Percentiles rank a stretch among this genome's conserved stretches.
phyloP scores from a whole-genome alignment of 495 filamentous ascomycete genomes.

The Recurvomyces mirabilis region DNA sequence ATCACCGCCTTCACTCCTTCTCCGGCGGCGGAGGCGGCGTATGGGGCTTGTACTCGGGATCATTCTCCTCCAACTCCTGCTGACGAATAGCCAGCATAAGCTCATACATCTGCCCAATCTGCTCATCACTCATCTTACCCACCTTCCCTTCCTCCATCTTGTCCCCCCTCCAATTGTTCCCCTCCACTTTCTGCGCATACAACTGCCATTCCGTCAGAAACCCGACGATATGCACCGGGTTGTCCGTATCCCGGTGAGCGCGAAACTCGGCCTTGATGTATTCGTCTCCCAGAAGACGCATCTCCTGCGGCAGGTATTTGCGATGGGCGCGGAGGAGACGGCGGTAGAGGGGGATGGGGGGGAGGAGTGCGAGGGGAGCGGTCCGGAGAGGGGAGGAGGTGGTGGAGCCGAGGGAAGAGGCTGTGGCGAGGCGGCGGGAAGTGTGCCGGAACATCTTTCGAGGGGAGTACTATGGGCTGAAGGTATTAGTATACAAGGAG shows the following conservation, averaged over 20 bases:
- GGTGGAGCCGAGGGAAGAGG: slow-evolving; percentile 11
- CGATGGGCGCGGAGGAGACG: slow-evolving; percentile 78
- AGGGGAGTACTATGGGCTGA: no score
- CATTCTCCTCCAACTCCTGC: slow-evolving; percentile 37
- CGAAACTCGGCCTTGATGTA: slow-evolving; percentile 90
- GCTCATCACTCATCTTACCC: slow-evolving; percentile 96
- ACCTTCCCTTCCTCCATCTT: slow-evolving; percentile 67
- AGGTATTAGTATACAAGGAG: no score
- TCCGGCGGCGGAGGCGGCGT: not conserved
- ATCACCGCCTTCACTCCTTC: not conserved
- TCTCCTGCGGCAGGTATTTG: slow-evolving; percentile 56
- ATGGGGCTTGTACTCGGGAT: slow-evolving; percentile 21
- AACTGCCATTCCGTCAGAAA: slow-evolving; percentile 95
- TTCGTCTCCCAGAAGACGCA: slow-evolving; percentile 74
- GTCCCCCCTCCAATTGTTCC: slow-evolving; percentile 67
- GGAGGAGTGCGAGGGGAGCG: slow-evolving; percentile 64
- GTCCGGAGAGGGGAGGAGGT: slow-evolving; percentile 35
- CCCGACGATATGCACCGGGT: slow-evolving; percentile 86
- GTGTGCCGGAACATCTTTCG: no score
- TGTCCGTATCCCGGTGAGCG: slow-evolving; percentile 68
- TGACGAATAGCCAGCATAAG: slow-evolving; percentile 77
- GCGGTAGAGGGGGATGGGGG: slow-evolving; percentile 83
- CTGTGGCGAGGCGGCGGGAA: slow-evolving; percentile 9
- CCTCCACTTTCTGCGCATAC: slow-evolving; percentile 85
- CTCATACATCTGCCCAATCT: slow-evolving; percentile 86